Evolutionary conservation across 164 flowering plant species (phyloP).

Genomic region (Litsea cubeba): DNA sequence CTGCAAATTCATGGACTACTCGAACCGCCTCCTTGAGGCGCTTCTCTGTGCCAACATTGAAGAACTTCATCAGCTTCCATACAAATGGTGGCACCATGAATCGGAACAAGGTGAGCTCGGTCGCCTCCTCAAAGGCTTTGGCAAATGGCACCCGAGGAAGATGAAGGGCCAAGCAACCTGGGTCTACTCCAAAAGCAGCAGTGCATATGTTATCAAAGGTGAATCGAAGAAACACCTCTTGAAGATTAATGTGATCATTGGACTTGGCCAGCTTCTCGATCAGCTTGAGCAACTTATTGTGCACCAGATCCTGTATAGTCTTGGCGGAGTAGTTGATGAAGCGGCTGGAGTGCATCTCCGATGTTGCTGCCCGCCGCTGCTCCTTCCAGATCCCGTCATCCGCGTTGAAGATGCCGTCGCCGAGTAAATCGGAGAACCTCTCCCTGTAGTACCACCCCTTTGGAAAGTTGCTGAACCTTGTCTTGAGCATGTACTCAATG

Average conservation of each 20-base stretch:
- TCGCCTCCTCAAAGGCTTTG: conserved; percentile 67
- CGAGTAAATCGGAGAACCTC: conserved; percentile 58
- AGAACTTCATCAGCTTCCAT: conserved; percentile 48
- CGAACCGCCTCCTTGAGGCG: conserved; percentile 17
- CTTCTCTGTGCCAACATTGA: conserved; percentile 23
- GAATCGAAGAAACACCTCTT: conserved; percentile 54
- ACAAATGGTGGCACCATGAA: conserved; percentile 50
- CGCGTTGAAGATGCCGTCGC: conserved; percentile 72
- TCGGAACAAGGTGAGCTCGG: conserved; percentile 38
- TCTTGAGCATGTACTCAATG: conserved; percentile 69
- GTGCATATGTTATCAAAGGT: conserved; percentile 69
- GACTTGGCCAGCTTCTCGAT: conserved; percentile 25
- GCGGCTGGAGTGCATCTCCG: conserved; percentile 51
- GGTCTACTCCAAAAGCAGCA: conserved; percentile 58
- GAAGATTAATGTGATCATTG: conserved; percentile 39
- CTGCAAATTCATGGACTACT: conserved; percentile 47
- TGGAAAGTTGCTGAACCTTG: conserved; percentile 68
- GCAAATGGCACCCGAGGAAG: conserved; percentile 54
- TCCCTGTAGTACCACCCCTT: conserved; percentile 62
- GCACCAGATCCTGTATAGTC: conserved; percentile 37
- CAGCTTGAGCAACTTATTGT: conserved; percentile 40
- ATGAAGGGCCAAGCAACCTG: conserved; percentile 41
- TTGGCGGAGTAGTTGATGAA: conserved; percentile 40
- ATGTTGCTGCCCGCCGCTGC: conserved; percentile 45
- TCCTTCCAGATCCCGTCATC: conserved; percentile 60